A percentile compares a stretch with the other conserved stretches of the same genome.
Conservation (phyloP, 345 rosid genomes). For the Passiflora organensis region DNA sequence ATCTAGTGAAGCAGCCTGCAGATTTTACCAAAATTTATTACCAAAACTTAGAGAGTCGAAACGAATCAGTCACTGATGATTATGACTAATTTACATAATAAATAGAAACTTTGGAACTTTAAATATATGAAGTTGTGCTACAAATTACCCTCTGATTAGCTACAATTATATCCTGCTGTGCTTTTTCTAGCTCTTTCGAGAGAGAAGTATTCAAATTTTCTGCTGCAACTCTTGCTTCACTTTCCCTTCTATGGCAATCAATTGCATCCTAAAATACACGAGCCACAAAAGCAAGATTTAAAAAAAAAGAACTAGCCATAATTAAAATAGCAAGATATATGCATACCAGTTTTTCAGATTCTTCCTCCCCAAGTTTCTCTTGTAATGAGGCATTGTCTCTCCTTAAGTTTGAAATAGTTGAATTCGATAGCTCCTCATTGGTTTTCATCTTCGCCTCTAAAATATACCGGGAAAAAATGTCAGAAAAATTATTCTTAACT, state of each 20-base stretch:
- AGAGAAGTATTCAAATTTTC: conserved; percentile 62
- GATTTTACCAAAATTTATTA: conserved; percentile 8
- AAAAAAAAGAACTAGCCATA: neutral
- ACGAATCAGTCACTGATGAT: too few relatives aligned
- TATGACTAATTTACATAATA: neutral
- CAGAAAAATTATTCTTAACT: too few relatives aligned
- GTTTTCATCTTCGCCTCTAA: conserved; percentile 55
- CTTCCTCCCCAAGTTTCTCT: conserved; percentile 53
- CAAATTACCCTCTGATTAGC: conserved; percentile 62
- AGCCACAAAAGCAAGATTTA: neutral
- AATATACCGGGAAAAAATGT: conserved; percentile 8
- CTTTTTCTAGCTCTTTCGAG: conserved; percentile 56
- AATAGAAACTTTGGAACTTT: neutral
- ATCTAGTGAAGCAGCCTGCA: conserved; percentile 60
- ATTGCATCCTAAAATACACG: conserved; percentile 48
- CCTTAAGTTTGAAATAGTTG: conserved; percentile 40
- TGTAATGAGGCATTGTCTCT: conserved; percentile 41
- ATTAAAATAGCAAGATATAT: neutral
- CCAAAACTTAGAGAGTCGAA: neutral
- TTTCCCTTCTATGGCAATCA: conserved; percentile 51
- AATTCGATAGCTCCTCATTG: conserved; percentile 42
- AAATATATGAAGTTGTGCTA: neutral
- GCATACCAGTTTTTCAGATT: conserved; percentile 62
- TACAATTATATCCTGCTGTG: conserved; percentile 54
- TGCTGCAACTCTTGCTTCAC: conserved; percentile 50